Percentiles rank a stretch among this genome's conserved stretches.
These are phyloP conservation scores for Cardiosporidium cionae DNA, from an alignment of 169 alveolate species.

Conservation along the genomic window DNA sequence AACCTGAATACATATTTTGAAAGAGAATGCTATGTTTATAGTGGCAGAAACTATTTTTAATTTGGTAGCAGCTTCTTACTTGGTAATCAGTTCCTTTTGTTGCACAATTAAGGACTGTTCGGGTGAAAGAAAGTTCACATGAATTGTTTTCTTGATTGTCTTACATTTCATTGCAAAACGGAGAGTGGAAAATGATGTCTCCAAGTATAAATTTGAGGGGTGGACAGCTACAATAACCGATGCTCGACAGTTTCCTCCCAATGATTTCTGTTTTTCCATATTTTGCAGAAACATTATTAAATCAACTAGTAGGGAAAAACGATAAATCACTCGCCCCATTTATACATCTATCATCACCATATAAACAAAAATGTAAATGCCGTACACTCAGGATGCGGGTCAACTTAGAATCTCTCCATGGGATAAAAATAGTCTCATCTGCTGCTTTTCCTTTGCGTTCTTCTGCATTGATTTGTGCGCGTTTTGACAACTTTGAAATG, in stretches of 20 bases:
- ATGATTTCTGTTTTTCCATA: conserved; percentile 15
- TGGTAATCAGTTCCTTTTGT: conserved; percentile 52
- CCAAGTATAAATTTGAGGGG: conserved; percentile 55
- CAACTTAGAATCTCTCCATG: conserved; percentile 63
- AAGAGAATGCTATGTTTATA: too few relatives aligned
- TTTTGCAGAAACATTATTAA: not conserved
- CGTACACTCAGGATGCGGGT: conserved; percentile 52
- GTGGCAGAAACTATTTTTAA: not conserved
- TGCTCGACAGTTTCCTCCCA: conserved; percentile 61
- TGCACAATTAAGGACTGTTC: conserved; percentile 62
- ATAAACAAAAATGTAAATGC: not conserved
- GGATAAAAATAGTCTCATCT: conserved; percentile 51
- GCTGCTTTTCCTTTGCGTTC: conserved; percentile 36
- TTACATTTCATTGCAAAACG: conserved; percentile 59
- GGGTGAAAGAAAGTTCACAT: conserved; percentile 47
- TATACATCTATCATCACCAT: not conserved
- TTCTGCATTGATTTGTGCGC: conserved; percentile 49
- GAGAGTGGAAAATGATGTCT: conserved; percentile 51
- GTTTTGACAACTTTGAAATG: conserved; percentile 50
- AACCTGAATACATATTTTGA: not conserved
- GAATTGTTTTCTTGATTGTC: conserved; percentile 36
- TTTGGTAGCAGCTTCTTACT: conserved; percentile 26
- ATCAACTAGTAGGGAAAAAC: not conserved
- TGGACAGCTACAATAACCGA: conserved; percentile 58
- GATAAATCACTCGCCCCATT: too few relatives aligned